These are phyloP conservation scores for Vitis amurensis DNA, from an alignment of 164 flowering plant species.

Conservation along the genomic window DNA sequence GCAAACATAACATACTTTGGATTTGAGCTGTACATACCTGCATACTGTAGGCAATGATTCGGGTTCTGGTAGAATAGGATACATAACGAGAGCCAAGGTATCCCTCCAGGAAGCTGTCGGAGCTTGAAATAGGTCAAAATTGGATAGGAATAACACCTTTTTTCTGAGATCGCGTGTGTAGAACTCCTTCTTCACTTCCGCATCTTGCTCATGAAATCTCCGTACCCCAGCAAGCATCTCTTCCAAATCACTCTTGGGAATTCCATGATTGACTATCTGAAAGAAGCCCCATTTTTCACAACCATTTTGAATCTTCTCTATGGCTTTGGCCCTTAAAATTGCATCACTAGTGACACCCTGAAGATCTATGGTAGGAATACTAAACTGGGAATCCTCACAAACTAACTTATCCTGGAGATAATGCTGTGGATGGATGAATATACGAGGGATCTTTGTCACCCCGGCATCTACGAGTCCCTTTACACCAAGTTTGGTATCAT, in stretches of 20 bases:
- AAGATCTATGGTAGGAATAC: conserved; percentile 32
- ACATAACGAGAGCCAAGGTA: conserved; percentile 11
- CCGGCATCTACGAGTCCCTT: conserved; percentile 49
- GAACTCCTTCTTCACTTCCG: conserved; percentile 28
- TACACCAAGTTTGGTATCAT: conserved; percentile 46
- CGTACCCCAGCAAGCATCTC: conserved; percentile 28
- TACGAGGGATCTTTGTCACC: background rate
- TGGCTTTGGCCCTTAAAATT: conserved; percentile 9
- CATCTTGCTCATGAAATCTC: conserved; percentile 33
- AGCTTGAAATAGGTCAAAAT: conserved; percentile 24
- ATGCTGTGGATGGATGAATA: background rate
- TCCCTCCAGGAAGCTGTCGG: conserved; percentile 42
- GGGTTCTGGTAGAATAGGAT: conserved; percentile 23
- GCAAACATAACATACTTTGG: no score
- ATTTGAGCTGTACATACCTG: conserved; percentile 15
- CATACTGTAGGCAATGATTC: conserved; percentile 24
- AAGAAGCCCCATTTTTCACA: conserved; percentile 44
- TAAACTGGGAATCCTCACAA: background rate
- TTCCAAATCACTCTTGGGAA: conserved; percentile 25
- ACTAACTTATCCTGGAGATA: background rate
- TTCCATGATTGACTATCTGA: conserved; percentile 46
- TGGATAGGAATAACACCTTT: conserved; percentile 20
- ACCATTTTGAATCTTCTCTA: conserved; percentile 28
- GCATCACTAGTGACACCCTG: conserved; percentile 14
- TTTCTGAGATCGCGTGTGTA: conserved; percentile 27